Evolutionary conservation across 345 rosid genomes (phyloP).

Genomic region (Arabis hirsuta): DNA sequence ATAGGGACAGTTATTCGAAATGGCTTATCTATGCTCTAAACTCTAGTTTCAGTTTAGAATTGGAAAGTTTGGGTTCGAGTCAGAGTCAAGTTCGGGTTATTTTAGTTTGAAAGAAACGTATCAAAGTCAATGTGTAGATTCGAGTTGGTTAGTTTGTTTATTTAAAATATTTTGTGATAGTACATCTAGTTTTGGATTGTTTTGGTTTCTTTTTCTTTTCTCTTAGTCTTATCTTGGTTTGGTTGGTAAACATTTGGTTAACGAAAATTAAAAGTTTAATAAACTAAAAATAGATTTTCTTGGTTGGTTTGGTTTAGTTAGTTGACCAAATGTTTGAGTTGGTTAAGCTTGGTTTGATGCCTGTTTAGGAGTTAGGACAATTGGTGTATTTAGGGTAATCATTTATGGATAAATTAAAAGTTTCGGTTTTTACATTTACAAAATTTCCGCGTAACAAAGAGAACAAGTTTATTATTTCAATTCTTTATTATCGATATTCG

Average conservation of each 20-base stretch:
- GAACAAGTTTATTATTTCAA: too few species aligned
- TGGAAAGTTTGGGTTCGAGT: not conserved
- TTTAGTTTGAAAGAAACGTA: constrained; percentile 13
- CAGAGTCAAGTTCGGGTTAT: not conserved
- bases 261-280: too few species aligned
- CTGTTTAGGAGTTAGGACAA: constrained; percentile 8
- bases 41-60: not conserved
- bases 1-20: constrained; percentile 20
- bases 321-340: constrained; percentile 1
- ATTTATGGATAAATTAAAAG: not conserved
- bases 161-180: not conserved
- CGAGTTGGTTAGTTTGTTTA: constrained; percentile 18
- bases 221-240: not conserved
- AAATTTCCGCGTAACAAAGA: too few species aligned
- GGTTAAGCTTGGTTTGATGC: constrained; percentile 1
- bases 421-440: not conserved
- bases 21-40: constrained; percentile 11
- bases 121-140: constrained; percentile 9
- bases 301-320: constrained; percentile 20
- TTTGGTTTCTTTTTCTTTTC: not conserved
- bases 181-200: not conserved
- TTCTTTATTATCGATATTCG: too few species aligned
- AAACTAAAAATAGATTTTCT: not conserved
- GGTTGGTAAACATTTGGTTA: not conserved
- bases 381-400: not conserved